A percentile compares a stretch with the other conserved stretches of the same genome.
phyloP scores from a whole-genome alignment of 371 early-diverging fungal species.

The Mortierella sp. region DNA sequence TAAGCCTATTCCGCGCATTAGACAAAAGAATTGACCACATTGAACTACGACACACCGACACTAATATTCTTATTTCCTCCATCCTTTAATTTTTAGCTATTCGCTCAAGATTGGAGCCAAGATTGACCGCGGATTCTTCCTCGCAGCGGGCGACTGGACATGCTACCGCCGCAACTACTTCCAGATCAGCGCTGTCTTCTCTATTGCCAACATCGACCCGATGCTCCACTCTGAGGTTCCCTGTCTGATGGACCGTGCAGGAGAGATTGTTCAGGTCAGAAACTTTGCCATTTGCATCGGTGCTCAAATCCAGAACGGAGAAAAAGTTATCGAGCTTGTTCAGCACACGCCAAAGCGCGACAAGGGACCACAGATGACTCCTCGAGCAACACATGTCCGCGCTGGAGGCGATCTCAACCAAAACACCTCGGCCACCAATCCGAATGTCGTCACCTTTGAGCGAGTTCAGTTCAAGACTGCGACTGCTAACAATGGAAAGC shows the following conservation, averaged over 20 bases:
- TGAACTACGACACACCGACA: background rate
- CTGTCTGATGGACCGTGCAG: slow-evolving; percentile 68
- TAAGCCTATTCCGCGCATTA: slow-evolving; percentile 41
- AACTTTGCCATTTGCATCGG: slow-evolving; percentile 78
- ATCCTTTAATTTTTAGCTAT: slow-evolving; percentile 17
- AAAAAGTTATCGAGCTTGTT: slow-evolving; percentile 81
- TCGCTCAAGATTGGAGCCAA: slow-evolving; percentile 67
- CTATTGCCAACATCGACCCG: slow-evolving; percentile 59
- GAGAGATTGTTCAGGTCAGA: slow-evolving; percentile 60
- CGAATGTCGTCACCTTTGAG: slow-evolving; percentile 84
- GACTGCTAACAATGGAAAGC: slow-evolving; percentile 93
- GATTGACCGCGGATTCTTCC: slow-evolving; percentile 85
- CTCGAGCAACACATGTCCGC: slow-evolving; percentile 67
- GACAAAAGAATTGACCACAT: too few species aligned
- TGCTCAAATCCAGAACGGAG: slow-evolving; percentile 79
- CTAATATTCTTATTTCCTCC: background rate
- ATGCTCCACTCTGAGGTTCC: slow-evolving; percentile 60
- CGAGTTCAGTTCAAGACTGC: slow-evolving; percentile 96
- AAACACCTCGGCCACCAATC: slow-evolving; percentile 64
- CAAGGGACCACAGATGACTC: slow-evolving; percentile 88
- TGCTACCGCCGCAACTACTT: slow-evolving; percentile 97
- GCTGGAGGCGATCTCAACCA: slow-evolving; percentile 68
- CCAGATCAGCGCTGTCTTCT: slow-evolving; percentile 85
- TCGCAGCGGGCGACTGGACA: slow-evolving; percentile 88
- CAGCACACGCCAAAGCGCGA: slow-evolving; percentile 96